phyloP scores from a whole-genome alignment of 2,329 filamentous ascomycete species.

The Sporothrix mexicana region DNA sequence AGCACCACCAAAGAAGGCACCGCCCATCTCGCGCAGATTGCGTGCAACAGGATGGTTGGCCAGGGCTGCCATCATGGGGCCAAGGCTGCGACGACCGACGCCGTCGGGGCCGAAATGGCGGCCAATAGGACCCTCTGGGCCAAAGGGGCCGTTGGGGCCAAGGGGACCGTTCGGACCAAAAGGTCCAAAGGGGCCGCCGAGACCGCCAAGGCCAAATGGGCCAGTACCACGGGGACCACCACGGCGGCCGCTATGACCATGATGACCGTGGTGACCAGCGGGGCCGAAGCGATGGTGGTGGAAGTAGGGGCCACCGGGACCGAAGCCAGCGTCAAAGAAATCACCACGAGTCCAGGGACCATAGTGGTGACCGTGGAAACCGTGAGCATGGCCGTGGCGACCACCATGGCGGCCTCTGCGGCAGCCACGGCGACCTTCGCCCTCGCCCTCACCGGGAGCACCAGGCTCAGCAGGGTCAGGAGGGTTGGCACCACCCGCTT shows the following conservation, averaged over 20 bases:
- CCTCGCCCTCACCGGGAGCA: slow-evolving; percentile 1
- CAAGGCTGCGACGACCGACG: slow-evolving; percentile 44
- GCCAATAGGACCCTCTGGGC: slow-evolving; percentile 34
- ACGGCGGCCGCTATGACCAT: slow-evolving; percentile 31
- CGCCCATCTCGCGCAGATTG: slow-evolving; percentile 43
- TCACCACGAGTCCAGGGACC: slow-evolving; percentile 21
- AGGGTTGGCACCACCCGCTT: not conserved
- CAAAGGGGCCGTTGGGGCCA: slow-evolving; percentile 25
- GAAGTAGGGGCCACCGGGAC: slow-evolving; percentile 35
- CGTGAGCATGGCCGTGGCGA: slow-evolving; percentile 21
- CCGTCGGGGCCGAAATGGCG: slow-evolving; percentile 33
- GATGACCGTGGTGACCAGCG: slow-evolving; percentile 25
- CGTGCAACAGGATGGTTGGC: slow-evolving; percentile 52
- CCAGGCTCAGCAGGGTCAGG: not conserved
- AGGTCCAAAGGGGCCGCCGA: slow-evolving; percentile 32
- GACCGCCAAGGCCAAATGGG: slow-evolving; percentile 32
- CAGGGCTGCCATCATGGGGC: slow-evolving; percentile 49
- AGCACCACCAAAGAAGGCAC: slow-evolving; percentile 40
- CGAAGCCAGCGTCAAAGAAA: slow-evolving; percentile 35
- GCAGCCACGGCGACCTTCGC: not conserved
- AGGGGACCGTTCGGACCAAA: slow-evolving; percentile 30
- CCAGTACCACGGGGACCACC: slow-evolving; percentile 33
- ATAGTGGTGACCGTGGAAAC: slow-evolving; percentile 1
- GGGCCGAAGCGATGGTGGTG: slow-evolving; percentile 29
- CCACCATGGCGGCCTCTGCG: slow-evolving; percentile 21